Base-by-base conservation (phyloP, 306 rosid species). In the Prunus fruticosa region DNA sequence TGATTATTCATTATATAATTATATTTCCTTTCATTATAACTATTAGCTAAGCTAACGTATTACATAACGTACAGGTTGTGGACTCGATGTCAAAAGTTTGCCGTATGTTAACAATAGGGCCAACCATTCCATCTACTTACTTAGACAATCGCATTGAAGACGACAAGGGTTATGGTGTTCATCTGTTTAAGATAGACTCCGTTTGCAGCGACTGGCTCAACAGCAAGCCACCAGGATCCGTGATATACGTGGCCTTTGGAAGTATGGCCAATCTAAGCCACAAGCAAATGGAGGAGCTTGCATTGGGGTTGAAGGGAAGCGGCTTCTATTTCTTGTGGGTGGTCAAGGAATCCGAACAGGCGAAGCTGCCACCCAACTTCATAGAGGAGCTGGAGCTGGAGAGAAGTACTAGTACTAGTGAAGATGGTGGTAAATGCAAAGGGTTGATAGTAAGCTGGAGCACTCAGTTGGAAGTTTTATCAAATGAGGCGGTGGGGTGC, bases 281-380 rank as follows among this genome's bases (percentile, higher is more conserved):
- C 56, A 66, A 72, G 45, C 91, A 90, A 67, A 85, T 90, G 89
- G 67, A 45, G 67, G 91, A 90, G 64, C 82, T 90, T 16, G 82
- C 88, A 32, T 12, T 71, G 2, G 89, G 83, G 0, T 25, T 90
- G 67, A 78, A 77, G 45, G 75, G 43, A 67, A 80, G 76, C 65
- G 80, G 84, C 28, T 43, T 51, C 75, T 53, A 72, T 76, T 88
- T 88, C 88, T 47, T 90, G 30, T 88, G 93, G 96, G 96, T 86
- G 25, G 79, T 86, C 13, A 83, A 82, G 79, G 43, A 12, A 25
- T 27, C 88, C 0, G 86, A 86, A 63, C 16, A 53, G 32, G 56
- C 64, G 10, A 85, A 84, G 66, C 70, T 88, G 1, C 50, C 86
- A 5, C 3, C 74, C 4, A 76, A 70, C 58, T 69, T 86, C 3